These are phyloP conservation scores for Trametes sanguinea DNA, from an alignment of 768 basidiomycete species.

Conservation along the genomic window DNA sequence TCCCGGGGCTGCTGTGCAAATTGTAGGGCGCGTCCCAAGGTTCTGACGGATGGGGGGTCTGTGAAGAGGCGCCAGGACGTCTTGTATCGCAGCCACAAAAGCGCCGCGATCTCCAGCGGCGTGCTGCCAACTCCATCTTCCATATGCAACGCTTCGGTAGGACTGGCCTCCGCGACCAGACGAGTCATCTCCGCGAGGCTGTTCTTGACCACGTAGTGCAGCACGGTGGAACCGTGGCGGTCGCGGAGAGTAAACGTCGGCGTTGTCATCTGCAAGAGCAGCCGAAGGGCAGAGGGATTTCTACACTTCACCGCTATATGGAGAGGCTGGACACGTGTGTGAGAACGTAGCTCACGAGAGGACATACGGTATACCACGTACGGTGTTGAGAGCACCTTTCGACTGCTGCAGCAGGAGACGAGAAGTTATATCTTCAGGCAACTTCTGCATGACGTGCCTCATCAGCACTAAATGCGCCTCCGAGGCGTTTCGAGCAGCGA, in stretches of 20 bases:
- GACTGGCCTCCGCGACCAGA: conserved; percentile 41
- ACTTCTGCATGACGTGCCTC: conserved; percentile 47
- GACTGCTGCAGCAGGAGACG: conserved; percentile 48
- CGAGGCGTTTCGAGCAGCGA: conserved; percentile 34
- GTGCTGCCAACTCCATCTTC: conserved; percentile 47
- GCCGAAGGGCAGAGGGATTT: conserved; percentile 29
- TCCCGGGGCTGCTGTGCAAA: background rate
- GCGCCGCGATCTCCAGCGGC: conserved; percentile 30
- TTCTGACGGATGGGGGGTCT: background rate
- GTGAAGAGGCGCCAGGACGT: background rate
- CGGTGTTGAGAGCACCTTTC: conserved; percentile 48
- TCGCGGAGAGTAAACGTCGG: conserved; percentile 43
- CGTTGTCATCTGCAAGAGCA: conserved; percentile 39
- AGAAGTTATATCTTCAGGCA: conserved; percentile 52
- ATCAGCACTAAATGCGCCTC: conserved; percentile 34
- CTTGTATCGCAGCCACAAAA: conserved; percentile 18
- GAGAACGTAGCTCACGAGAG: background rate
- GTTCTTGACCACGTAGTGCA: conserved; percentile 48
- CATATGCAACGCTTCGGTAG: conserved; percentile 41
- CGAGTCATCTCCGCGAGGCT: conserved; percentile 40
- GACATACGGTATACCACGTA: conserved; percentile 22
- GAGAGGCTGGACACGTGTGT: conserved; percentile 44
- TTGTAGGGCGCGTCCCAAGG: background rate
- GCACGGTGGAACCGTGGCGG: conserved; percentile 50
- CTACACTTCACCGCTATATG: conserved; percentile 51